phyloP scores from a whole-genome alignment of 2,329 filamentous ascomycete genomes.

The Sclerotinia spermophila region DNA sequence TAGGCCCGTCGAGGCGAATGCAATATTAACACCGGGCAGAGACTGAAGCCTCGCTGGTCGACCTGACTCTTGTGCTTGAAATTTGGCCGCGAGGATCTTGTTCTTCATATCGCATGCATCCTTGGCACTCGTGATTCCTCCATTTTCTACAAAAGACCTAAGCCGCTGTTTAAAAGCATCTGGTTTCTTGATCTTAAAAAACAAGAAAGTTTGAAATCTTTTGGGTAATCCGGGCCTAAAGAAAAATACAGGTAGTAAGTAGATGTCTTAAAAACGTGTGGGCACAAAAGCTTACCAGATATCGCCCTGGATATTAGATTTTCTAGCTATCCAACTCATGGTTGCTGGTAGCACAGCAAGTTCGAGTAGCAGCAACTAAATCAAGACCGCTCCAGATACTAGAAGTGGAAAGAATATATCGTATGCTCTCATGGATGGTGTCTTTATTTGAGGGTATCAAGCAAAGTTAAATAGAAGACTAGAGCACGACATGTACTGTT shows the following conservation, averaged over 20 bases:
- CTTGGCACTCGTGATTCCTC: neutral
- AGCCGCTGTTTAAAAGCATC: conserved; percentile 1
- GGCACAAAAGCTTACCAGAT: neutral
- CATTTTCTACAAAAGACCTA: neutral
- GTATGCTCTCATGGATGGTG: neutral
- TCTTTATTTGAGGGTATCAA: neutral
- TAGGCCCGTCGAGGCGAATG: neutral
- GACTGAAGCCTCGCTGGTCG: neutral
- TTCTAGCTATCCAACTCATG: conserved; percentile 7
- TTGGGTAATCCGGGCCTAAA: neutral
- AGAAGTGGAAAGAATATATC: neutral
- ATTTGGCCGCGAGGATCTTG: neutral
- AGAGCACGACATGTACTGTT: neutral
- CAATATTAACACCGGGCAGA: conserved; percentile 9
- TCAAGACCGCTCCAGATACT: neutral
- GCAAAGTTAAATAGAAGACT: neutral
- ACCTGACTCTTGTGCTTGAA: neutral
- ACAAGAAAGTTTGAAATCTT: conserved; percentile 1
- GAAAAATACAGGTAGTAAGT: neutral
- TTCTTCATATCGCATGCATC: conserved; percentile 3
- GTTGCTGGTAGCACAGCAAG: neutral
- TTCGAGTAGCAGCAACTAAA: neutral
- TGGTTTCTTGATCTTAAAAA: conserved; percentile 8
- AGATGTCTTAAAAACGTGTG: neutral
- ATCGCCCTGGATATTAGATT: conserved; percentile 8